Evolutionary conservation across 1,284 basidiomycete species (phyloP), one percentile per base, ranked within the genome.

Genomic region (Ganoderma sinense): DNA sequence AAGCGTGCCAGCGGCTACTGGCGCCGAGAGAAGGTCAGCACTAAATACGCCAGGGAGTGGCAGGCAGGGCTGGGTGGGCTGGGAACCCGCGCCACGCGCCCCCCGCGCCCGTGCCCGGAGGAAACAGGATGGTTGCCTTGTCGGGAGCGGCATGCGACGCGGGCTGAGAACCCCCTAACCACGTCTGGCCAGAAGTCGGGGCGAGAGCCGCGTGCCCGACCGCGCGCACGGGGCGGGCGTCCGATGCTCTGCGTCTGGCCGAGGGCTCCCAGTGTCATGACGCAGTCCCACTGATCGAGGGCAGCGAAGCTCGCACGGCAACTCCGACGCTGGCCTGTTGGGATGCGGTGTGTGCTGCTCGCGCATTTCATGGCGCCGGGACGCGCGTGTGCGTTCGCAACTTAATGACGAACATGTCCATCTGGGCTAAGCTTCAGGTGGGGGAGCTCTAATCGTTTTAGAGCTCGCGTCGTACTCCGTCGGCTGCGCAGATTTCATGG

Each of bases 61-160:
- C 56, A 36, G 18, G 68, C 68, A 33, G 43, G 23, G 36, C 40
- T 66, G 23, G 56, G 43, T 58, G 18, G 45, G 39, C 62, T 62
- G 60, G 68, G 60, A 67, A 45, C 18, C 23, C 36, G 61, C 62
- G 36, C 18, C 43, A 45, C n/a, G 67, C 53, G 40, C 60, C 51
- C 33, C 43, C 29, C 29, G 67, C 43, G 26, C 55, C 36, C 36
- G 39, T 59, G 48, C 31, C 36, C 56, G 33, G 20, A 39, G 10
- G n/a, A 59, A 39, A n/a, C 56, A 39, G 33, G n/a, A 33, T 33
- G 56, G 18, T 59, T 59, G 18, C 56, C 56, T 23, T 39, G 31
- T 59, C 56, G 20, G 56, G 56, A 29, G 18, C 16, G 56, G 31
- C 36, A 39, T 68, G 71, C 69, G 68, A 65, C 66, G 69, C 66